Evolutionary conservation across 345 rosid species (phyloP), one percentile per base, ranked within the genome.

Genomic region (Clarkia xantiana): DNA sequence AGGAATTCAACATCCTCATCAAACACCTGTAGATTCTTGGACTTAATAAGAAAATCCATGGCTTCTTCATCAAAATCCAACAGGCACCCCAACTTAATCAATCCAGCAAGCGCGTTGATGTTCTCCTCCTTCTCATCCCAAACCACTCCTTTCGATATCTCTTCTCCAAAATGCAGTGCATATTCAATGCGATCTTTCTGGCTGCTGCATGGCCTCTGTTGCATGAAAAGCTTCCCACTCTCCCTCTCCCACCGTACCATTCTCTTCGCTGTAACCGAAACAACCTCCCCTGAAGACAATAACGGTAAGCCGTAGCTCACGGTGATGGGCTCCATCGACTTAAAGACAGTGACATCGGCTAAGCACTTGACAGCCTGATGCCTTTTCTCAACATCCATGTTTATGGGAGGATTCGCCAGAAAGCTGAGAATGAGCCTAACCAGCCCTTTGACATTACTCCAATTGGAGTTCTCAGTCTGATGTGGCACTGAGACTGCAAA

Each of bases 361-460:
- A 85, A 79, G 55, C 70, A 19, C 6, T 60, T 45, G 20, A 77
- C 71, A 38, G 63, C 64, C 55, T 58, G 67, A 1, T 57, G 77
- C 68, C 90, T 81, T 61, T 68, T 60, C 18, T 57, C 58, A 0
- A 59, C 62, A 62, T 79, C 86, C 54, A 76, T 55, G 14, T 60
- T 51, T 0, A 76, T n/a, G n/a, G 72, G 38, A 45, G 82, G 75
- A 42, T 72, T 55, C 13, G 77, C 74, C 14, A 82, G 65, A 54
- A 76, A 82, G 50, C 80, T 78, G n/a, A 82, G 77, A 22, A 80
- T 57, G 34, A 82, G 75, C 54, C 67, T 77, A 19, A 76, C 64
- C 40, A 81, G 67, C 42, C 60, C 76, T 15, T 47, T 76, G 4
- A 69, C 67, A 13, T 76, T 54, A 55, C 58, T 14, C 45, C 18